A percentile compares a stretch with the other conserved stretches of the same genome.
phyloP scores from a whole-genome alignment of 2,329 filamentous ascomycete species.

The Trichoderma sp. region DNA sequence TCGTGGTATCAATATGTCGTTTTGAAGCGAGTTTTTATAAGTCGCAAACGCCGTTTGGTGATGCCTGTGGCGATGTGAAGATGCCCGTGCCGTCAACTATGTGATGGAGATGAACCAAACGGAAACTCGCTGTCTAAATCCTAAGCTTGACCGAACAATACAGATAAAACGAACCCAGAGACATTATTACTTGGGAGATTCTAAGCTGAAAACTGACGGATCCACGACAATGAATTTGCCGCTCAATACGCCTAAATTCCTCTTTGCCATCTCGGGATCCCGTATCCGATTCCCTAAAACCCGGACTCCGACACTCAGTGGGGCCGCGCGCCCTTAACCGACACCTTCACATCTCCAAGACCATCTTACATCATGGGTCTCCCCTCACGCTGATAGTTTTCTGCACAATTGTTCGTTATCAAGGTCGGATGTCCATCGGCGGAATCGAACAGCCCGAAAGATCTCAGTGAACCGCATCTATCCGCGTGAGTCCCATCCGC shows the following conservation, averaged over 20 bases:
- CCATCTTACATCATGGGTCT: not conserved
- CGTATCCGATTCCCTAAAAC: not conserved
- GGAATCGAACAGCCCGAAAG: not conserved
- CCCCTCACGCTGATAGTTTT: not conserved
- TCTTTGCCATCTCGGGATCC: constrained; percentile 1
- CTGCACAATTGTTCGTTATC: not conserved
- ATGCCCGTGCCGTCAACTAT: not conserved
- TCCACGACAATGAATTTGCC: not conserved
- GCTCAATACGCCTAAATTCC: not conserved
- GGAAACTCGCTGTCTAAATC: not conserved
- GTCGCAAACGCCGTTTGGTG: not conserved
- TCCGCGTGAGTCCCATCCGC: not conserved
- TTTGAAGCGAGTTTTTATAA: not conserved
- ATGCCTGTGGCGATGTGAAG: not conserved
- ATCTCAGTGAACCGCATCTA: not conserved
- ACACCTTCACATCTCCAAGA: not conserved
- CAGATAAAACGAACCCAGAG: not conserved
- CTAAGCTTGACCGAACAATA: not conserved
- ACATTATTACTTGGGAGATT: not conserved
- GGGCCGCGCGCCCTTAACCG: constrained; percentile 16
- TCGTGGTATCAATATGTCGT: not conserved
- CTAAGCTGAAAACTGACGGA: not conserved
- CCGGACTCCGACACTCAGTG: constrained; percentile 1
- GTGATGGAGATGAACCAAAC: not conserved
- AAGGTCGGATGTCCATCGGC: not conserved